Evolutionary conservation across 177 flowering plant species (phyloP).

Genomic region (Telopea speciosissima): DNA sequence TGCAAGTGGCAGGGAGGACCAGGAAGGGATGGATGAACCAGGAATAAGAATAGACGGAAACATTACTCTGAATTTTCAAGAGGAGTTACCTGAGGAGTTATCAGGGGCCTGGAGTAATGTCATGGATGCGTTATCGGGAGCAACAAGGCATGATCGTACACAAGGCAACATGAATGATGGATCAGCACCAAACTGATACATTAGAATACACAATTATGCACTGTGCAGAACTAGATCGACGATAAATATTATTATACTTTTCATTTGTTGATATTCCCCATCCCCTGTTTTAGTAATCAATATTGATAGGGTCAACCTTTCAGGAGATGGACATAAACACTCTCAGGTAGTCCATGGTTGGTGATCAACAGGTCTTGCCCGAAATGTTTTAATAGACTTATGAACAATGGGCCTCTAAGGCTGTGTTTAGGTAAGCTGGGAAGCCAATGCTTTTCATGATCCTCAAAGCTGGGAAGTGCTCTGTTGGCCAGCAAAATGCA

Average conservation of each 20-base stretch:
- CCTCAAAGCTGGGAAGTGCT: too few species aligned
- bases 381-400: too few species aligned
- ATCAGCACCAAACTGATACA: constrained; percentile 24
- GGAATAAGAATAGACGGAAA: constrained; percentile 49
- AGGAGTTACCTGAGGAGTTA: constrained; percentile 50
- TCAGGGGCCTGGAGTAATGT: constrained; percentile 58
- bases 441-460: too few species aligned
- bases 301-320: neutral
- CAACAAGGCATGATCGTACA: constrained; percentile 35
- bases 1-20: constrained; percentile 10
- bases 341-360: too few species aligned
- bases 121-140: constrained; percentile 68
- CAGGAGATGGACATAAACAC: neutral
- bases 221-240: neutral
- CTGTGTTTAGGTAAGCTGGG: too few species aligned
- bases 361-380: too few species aligned
- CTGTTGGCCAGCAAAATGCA: too few species aligned
- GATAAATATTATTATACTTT: neutral
- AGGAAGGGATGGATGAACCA: constrained; percentile 27
- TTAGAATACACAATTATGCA: neutral
- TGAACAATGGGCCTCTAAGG: too few species aligned
- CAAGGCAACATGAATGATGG: constrained; percentile 36
- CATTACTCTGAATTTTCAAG: constrained; percentile 43
- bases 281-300: neutral
- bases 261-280: neutral